Evolutionary conservation across 179 eudicot species (phyloP).

Genomic region (Camellia oleifera): DNA sequence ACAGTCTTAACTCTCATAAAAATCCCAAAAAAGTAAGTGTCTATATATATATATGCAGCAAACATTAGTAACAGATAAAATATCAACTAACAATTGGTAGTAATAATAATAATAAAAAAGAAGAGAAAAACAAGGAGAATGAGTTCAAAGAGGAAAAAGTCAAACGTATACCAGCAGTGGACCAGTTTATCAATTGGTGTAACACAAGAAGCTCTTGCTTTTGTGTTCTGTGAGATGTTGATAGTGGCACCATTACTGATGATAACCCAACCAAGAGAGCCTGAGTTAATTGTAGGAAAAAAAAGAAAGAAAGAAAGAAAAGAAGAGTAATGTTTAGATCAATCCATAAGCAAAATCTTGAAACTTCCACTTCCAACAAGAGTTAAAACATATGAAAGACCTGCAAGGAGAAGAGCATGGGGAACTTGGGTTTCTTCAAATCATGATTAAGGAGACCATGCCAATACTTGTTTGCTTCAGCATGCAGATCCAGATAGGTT

Average conservation of each 20-base stretch:
- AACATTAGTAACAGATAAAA: neutral
- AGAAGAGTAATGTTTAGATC: conserved; percentile 15
- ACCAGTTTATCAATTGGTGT: conserved; percentile 89
- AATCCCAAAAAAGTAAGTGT: too few species aligned
- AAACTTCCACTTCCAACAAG: conserved; percentile 10
- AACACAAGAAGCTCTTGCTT: conserved; percentile 71
- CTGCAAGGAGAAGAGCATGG: conserved; percentile 71
- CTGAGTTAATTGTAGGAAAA: conserved; percentile 29
- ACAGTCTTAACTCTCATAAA: too few species aligned
- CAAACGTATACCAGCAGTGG: conserved; percentile 59
- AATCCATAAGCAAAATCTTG: conserved; percentile 8
- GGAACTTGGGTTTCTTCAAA: conserved; percentile 44
- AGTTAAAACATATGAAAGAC: conserved; percentile 25
- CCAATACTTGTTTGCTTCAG: conserved; percentile 63
- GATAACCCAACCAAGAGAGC: conserved; percentile 74
- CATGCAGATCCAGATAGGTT: conserved; percentile 54
- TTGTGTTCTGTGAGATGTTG: conserved; percentile 82
- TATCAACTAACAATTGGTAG: neutral
- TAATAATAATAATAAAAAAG: neutral
- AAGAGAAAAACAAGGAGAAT: conserved; percentile 1
- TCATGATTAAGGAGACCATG: conserved; percentile 49
- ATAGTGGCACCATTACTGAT: conserved; percentile 75
- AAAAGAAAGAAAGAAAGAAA: conserved; percentile 1
- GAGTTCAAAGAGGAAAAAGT: neutral
- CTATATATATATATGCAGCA: neutral